Percentiles rank a stretch among this genome's conserved stretches.
Conservation (phyloP, 768 basidiomycete genomes). For the Suillus lakei region DNA sequence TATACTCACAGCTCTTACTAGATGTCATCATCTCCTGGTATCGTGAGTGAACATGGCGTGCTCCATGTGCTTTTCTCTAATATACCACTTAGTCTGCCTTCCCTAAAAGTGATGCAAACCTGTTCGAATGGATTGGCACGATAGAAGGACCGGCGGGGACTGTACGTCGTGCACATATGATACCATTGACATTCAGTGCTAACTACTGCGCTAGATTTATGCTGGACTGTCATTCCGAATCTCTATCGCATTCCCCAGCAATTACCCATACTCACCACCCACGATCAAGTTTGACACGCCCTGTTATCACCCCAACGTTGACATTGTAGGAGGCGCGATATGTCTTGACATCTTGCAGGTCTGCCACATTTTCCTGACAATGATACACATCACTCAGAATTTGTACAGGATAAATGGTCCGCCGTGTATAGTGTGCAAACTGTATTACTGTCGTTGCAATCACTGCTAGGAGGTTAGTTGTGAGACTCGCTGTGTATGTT, state of each 20-base stretch:
- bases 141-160: constrained; percentile 84
- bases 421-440: constrained; percentile 93
- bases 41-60: constrained; percentile 53
- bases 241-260: constrained; percentile 81
- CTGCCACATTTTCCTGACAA: constrained; percentile 15
- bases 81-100: constrained; percentile 74
- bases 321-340: constrained; percentile 75
- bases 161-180: constrained; percentile 43
- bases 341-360: constrained; percentile 91
- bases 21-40: constrained; percentile 91
- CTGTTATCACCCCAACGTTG: constrained; percentile 92
- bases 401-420: constrained; percentile 84
- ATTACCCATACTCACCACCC: constrained; percentile 88
- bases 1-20: constrained; percentile 34
- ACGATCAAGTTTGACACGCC: constrained; percentile 87
- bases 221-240: constrained; percentile 82
- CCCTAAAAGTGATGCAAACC: constrained; percentile 83
- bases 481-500: background rate
- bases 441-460: constrained; percentile 86
- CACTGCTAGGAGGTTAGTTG: constrained; percentile 80
- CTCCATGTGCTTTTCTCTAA: background rate
- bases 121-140: constrained; percentile 91
- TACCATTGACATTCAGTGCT: constrained; percentile 8
- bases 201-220: constrained; percentile 58
- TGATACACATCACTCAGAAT: background rate